phyloP scores from a whole-genome alignment of 2,329 filamentous ascomycete species.

The Tolypocladium ovalisporum region DNA sequence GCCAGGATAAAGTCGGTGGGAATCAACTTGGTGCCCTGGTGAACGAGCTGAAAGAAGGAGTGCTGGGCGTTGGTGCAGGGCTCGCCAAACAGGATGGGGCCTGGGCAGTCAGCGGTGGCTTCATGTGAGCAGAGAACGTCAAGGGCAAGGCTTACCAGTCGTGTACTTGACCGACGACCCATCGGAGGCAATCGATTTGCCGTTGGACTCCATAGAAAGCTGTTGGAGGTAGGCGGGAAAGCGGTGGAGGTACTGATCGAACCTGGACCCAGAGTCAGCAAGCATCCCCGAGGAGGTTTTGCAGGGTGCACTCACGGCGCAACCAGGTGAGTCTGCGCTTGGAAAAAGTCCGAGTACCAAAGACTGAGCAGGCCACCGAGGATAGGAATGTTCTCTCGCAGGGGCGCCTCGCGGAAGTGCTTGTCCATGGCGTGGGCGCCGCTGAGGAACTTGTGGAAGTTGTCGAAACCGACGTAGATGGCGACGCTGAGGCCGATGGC shows the following conservation, averaged over 20 bases:
- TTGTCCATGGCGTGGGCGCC: conserved; percentile 97
- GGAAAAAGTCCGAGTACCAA: conserved; percentile 99
- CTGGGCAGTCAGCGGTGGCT: conserved; percentile 12
- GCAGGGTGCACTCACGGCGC: conserved; percentile 59
- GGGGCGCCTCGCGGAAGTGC: conserved; percentile 85
- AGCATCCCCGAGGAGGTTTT: too few species aligned
- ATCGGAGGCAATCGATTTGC: conserved; percentile 90
- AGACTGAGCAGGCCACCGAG: conserved; percentile 89
- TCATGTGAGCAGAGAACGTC: not conserved
- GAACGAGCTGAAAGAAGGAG: conserved; percentile 99
- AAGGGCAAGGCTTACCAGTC: conserved; percentile 43
- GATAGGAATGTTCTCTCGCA: conserved; percentile 90
- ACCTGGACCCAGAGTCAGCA: conserved; percentile 39
- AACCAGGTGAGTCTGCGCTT: conserved; percentile 93
- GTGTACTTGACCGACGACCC: conserved; percentile 91
- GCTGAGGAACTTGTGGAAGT: conserved; percentile 92
- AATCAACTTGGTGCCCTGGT: conserved; percentile 98
- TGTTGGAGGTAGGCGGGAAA: conserved; percentile 99
- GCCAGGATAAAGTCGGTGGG: conserved; percentile 97
- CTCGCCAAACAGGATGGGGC: conserved; percentile 92
- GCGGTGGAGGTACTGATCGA: conserved; percentile 97
- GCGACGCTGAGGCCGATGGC: conserved; percentile 92
- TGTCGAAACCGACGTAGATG: conserved; percentile 92
- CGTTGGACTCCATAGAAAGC: conserved; percentile 98
- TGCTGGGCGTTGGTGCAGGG: conserved; percentile 98